Evolutionary conservation across 2,329 filamentous ascomycete genomes (phyloP), one percentile per base, ranked within the genome.

Genomic region (Aspergillus ustus): DNA sequence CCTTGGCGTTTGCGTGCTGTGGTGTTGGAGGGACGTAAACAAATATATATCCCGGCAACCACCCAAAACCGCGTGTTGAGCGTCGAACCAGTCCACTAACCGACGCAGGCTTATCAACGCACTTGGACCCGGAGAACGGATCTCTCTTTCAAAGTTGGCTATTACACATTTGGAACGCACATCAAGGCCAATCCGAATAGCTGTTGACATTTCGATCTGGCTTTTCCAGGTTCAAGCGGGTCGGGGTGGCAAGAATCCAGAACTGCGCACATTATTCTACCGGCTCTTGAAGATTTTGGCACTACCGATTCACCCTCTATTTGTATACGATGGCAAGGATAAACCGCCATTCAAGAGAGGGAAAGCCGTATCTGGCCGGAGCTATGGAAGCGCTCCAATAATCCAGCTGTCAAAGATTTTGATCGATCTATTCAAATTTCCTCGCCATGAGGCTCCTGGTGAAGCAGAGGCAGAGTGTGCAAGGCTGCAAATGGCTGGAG

Each of bases 391-490:
- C 86, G 89, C 71, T 83, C 85, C 59, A 81, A 92, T 61, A 84
- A 91, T 65, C 43, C 88, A 91, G 49, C 87, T 93, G 63, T 92
- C 92, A 0, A 97, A 97, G 77, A 87, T 90, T 52, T 79, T 98
- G 5, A 87, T 98, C 51, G 88, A 89, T 53, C 81, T 95, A 1
- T 97, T 98, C 75, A 93, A 91, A 1, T 96, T 96, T 71, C 86
- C 88, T 1, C 85, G 86, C 52, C 93, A 98, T 75, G 87, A 92
- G 70, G 95, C 95, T 6, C 95, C 94, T 0, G 95, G 95, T 9
- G 95, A 99, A 74, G 95, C 94, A 3, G 95, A 99, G 75, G 95
- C 95, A 1, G 95, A 99, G 78, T 99, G 95, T 67, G 95, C 95
- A 0, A 79, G 95, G 17, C 78, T 99, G 3, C 93, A 99, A 72